Evolutionary conservation across 371 early-diverging fungal genomes (phyloP), one percentile per base, ranked within the genome.

Genomic region (Circinella umbellata): DNA sequence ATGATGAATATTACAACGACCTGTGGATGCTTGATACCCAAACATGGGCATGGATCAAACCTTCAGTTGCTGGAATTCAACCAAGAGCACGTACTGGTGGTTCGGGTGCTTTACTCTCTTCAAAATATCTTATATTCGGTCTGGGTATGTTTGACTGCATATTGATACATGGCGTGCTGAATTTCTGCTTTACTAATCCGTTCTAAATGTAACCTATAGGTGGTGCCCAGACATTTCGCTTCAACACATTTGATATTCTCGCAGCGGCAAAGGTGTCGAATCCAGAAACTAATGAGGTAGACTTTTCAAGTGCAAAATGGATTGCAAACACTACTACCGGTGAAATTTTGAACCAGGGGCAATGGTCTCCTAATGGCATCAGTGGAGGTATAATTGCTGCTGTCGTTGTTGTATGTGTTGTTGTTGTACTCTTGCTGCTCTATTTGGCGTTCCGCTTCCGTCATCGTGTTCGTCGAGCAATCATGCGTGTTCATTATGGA

Each of bases 301-400:
- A 51, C 15, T 51, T 51, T 8, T 5, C 51, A n/a, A 13, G 14
- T 51, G 14, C 51, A 8, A 51, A 51, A n/a, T 51, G 51, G 51
- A 15, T 51, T 51, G 15, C 4, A 8, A n/a, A 51, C 51, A 15
- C 15, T 0, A 13, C 51, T n/a, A 51, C 51, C 7, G 51, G 51
- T 17, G 51, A 51, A 3, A n/a, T n/a, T 5, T 4, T 15, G 15
- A 15, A 51, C 15, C 14, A 51, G 51, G 17, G 1, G 3, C 8
- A 14, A 6, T 51, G 51, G 51, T 5, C 14, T 5, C 51, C 51
- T 4, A 13, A 4, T 13, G 51, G 51, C 15, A 8, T 77, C n/a
- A 70, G 65, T 59, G 48, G 64, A 13, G 73, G 73, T 3, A 72
- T 71, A 5, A 64, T 73, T 59, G 76, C 73, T 5, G 78, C 76